Base-by-base conservation (phyloP, 2,329 filamentous ascomycete species). In the Ustulina deusta region DNA sequence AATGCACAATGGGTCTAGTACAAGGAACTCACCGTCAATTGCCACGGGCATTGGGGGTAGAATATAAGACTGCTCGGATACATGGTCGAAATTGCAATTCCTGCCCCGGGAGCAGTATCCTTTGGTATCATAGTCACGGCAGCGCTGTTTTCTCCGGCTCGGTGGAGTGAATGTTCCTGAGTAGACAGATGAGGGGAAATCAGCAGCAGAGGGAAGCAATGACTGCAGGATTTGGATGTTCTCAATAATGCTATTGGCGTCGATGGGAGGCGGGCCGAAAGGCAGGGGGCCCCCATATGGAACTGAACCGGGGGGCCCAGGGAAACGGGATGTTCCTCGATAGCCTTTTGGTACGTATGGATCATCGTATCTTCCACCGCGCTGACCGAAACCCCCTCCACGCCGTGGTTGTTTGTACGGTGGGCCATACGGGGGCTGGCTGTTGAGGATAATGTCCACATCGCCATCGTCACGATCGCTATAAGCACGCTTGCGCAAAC, bases 71-170 rank as follows among this genome's bases (percentile, higher is more conserved):
- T 84, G 82, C 69, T 88, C 84, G 58, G 84, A 83, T 9, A 87
- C 88, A 75, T 95, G 92, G 72, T 93, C 89, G 73, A 87, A 93
- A 44, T 83, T 85, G 78, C 92, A 94, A 25, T 84, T 86, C 72
- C 83, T 87, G 2, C 91, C 91, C 44, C 89, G 82, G 6, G 88
- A 85, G 75, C 92, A 94, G 74, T 87, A 93, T 0, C 92, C 92
- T 72, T 92, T 92, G 1, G 81, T 87, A 65, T 93, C 90, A 73
- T 91, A 93, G 77, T 93, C 90, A 65, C 86, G 84, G 75, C 92
- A 94, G 65, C 87, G 83, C 64, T 83, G 79, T 69, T 79, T 82
- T 56, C 78, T 81, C 64, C 80, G 80, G 44, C 75, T 76, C 46
- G 76, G 65, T 38, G 71, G 59, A 40, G 66, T 63, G 25, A 65